These are phyloP conservation scores for Rhynchospora pubera DNA, from an alignment of 176 grass and related monocot species.

Conservation along the genomic window DNA sequence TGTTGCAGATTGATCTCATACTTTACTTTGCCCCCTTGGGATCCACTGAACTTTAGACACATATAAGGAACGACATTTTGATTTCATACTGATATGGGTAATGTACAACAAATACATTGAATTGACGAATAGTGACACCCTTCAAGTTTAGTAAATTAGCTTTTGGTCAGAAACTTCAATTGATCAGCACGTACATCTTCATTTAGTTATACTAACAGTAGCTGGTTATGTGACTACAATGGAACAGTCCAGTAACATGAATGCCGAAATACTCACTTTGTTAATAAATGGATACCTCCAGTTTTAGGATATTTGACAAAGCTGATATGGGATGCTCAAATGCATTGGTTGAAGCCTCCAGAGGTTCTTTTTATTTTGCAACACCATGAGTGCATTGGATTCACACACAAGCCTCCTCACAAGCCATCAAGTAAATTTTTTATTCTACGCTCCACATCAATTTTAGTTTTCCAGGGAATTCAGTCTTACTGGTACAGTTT, in stretches of 20 bases:
- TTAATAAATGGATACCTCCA: neutral
- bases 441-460: neutral
- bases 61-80: neutral
- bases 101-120: neutral
- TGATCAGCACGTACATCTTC: no score
- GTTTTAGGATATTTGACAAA: conserved; percentile 49
- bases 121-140: neutral
- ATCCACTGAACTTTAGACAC: neutral
- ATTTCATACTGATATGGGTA: neutral
- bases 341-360: conserved; percentile 66
- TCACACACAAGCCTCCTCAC: conserved; percentile 37
- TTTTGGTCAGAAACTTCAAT: neutral
- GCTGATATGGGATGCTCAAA: conserved; percentile 43
- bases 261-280: neutral
- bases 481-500: neutral
- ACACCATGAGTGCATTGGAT: conserved; percentile 40
- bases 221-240: neutral
- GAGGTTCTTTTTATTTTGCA: conserved; percentile 67
- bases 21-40: neutral
- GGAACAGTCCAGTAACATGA: neutral
- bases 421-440: conserved; percentile 66
- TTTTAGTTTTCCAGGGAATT: conserved; percentile 13
- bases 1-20: neutral
- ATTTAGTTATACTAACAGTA: no score
- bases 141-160: neutral